These are phyloP conservation scores for Aspergillus bertholletiae DNA, from an alignment of 495 filamentous ascomycete genomes.

Conservation along the genomic window DNA sequence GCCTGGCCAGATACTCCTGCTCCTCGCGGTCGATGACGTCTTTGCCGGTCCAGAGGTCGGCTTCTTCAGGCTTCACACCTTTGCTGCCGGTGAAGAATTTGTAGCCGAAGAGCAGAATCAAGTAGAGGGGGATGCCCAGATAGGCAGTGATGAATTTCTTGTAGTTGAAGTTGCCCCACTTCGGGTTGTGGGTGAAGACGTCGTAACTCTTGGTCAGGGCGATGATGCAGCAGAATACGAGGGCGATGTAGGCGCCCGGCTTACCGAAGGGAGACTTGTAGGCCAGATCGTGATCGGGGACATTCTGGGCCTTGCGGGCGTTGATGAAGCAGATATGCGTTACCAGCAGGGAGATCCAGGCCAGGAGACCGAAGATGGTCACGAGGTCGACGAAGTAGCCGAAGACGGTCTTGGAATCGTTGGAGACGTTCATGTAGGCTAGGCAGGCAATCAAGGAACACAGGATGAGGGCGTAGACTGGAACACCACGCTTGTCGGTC, in stretches of 20 bases:
- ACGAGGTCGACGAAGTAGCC: constrained; percentile 82
- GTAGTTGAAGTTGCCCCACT: constrained; percentile 59
- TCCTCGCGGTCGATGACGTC: constrained; percentile 72
- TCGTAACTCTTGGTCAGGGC: constrained; percentile 75
- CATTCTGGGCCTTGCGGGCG: constrained; percentile 67
- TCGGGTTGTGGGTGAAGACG: constrained; percentile 54
- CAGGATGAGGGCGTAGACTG: constrained; percentile 61
- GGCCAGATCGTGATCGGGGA: constrained; percentile 61
- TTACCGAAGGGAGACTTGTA: constrained; percentile 71
- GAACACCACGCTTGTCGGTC: constrained; percentile 74
- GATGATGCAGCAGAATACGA: constrained; percentile 67
- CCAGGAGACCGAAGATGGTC: constrained; percentile 75
- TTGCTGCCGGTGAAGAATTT: constrained; percentile 55
- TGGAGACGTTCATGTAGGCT: constrained; percentile 75
- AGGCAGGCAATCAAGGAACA: constrained; percentile 62
- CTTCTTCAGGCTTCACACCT: constrained; percentile 51
- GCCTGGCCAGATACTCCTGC: constrained; percentile 57
- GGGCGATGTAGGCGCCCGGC: constrained; percentile 62
- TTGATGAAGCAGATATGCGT: constrained; percentile 78
- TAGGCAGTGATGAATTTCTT: constrained; percentile 80
- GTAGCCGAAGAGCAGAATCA: constrained; percentile 68
- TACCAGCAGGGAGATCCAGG: constrained; percentile 81
- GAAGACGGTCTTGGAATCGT: constrained; percentile 66
- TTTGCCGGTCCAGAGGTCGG: constrained; percentile 70
- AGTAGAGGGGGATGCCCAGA: constrained; percentile 75